Evolutionary conservation across 2,329 filamentous ascomycete genomes (phyloP), one percentile per base, ranked within the genome.

Genomic region (Lecanoromycetidae sp.): DNA sequence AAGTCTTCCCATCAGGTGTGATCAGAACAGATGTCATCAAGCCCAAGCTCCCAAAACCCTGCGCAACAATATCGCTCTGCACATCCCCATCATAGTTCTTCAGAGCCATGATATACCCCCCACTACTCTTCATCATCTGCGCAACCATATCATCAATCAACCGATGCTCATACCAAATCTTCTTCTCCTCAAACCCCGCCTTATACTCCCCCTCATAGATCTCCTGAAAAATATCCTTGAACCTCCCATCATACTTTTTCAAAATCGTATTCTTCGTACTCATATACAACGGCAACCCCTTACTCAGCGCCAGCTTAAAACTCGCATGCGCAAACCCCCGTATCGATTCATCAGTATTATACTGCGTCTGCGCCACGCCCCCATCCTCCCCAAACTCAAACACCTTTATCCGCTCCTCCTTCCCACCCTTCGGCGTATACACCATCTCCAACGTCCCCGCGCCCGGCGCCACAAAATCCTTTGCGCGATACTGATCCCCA

Each of bases 21-120:
- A 94, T 87, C 58, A 96, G 84, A 54, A 94, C 87, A 25, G 88
- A 95, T 60, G 91, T 96, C 91, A 96, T 96, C 61, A 98, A 82
- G 61, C 91, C 91, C 38, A 98, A 83, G 54, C 88, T 95, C 62
- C 91, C 91, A 70, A 96, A 98, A 57, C 91, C 91, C 71, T 98
- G 91, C 50, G 91, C 91, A 54, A 98, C 86, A 60, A 96, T 90
- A 66, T 98, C 91, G 65, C 88, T 95, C 72, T 96, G 91, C 55
- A 98, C 91, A 61, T 98, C 91, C 67, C 91, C 91, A 61, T 96
- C 91, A 72, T 96, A 95, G 80, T 96, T 96, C 82, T 98, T 98
- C 67, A 96, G 79, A 53, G 91, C 91, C 76, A 96, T 95, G 65
- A 96, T 79, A 70, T 91, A 95, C 54, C 91, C 91, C 58, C 91